Evolutionary conservation across 2,329 filamentous ascomycete genomes (phyloP), one percentile per base, ranked within the genome.

Genomic region (Emmonsiellopsis sp.): DNA sequence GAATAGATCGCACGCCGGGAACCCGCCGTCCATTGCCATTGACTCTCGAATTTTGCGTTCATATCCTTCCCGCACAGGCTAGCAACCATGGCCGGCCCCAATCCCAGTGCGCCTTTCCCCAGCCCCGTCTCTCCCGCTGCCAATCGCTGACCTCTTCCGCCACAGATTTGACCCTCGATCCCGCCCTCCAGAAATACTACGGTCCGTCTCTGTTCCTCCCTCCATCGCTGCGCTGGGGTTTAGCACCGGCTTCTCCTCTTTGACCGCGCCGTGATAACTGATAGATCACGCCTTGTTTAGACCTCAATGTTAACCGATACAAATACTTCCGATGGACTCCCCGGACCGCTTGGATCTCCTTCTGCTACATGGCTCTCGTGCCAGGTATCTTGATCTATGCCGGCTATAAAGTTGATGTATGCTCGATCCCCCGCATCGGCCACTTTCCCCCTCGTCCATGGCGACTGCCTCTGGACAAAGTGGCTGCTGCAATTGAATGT

Each of bases 271-370:
- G n/a, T 36, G 21, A 2, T 10, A 42, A 17, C 60, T 55, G 7
- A 31, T 13, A 13, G 8, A 43, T 14, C 10, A 6, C 32, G 17
- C 21, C n/a, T 34, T n/a, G n/a, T 27, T 6, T 32, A 54, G 53
- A 52, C 5, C 31, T 52, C 17, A 49, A 48, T 17, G 39, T 44
- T n/a, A 54, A 88, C 77, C 86, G 93, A 61, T 86, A 91, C 81
- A 89, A 89, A 75, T 95, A 88, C 81, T 98, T 97, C 81, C 82
- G 89, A 71, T 97, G 89, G 88, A 97, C 87, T 37, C 81, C 83
- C 51, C 80, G 87, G 65, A 95, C 89, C 45, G 89, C 88, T 33
- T 83, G 82, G 74, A 72, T 96, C 65, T 84, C 85, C 4, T 82
- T 96, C 67, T 77, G 85, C 59, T 96, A 92, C 71, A 80, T 86